Evolutionary conservation across 2,329 filamentous ascomycete species (phyloP), one percentile per base, ranked within the genome.

Genomic region (Huntiella moniliformis): DNA sequence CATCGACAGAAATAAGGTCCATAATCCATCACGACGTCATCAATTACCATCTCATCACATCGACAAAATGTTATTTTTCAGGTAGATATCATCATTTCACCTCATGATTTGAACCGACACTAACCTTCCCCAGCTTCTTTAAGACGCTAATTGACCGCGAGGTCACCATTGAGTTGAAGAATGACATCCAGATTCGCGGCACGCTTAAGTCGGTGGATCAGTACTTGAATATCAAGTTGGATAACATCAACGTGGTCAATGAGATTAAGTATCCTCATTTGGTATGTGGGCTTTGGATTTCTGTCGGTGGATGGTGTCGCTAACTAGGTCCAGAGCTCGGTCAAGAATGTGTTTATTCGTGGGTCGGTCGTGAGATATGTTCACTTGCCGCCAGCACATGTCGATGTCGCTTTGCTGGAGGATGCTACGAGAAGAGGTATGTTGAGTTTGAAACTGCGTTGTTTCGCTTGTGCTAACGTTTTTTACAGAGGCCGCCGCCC

Each of bases 131-230:
- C 22, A 91, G 83, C 67, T 96, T 95, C 70, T 96, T 96, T 77
- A 96, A 96, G 65, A 96, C 88, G 45, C 82, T 96, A 57, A 92
- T 95, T 61, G 91, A 95, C 68, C 82, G 91, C 55, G 79, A 92
- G 68, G 87, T 98, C 58, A 96, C 87, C 40, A 86, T 98, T 60
- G 91, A 98, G 69, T 82, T 98, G 62, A 98, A 98, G 67, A 98
- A 98, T 63, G 91, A 98, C 66, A 93, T 98, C 56, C 86, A 87
- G 60, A 92, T 98, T 61, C 83, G 84, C 56, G 91, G 91, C 54
- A 92, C 80, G 33, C 72, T 98, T 54, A 98, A 96, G 70, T 92
- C 83, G 58, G 88, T 98, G 54, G 91, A 98, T 61, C 91, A 96
- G 67, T 98, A 93, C 65, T 76, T 98, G 58, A 98, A 98, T 67